phyloP scores from a whole-genome alignment of 257 asterid species.

The Verbena officinalis region DNA sequence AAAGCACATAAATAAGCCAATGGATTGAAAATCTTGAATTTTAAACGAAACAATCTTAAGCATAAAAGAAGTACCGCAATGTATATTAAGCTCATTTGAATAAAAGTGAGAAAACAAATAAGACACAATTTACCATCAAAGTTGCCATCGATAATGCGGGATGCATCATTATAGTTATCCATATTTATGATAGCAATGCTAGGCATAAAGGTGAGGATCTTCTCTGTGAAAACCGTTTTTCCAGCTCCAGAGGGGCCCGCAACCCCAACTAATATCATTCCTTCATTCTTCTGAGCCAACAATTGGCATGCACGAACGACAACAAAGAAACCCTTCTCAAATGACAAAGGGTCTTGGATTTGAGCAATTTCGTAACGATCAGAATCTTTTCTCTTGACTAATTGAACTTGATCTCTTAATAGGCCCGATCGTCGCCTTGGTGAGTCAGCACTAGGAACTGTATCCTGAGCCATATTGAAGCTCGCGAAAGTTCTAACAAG shows the following conservation, averaged over 20 bases:
- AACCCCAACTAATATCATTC: slow-evolving; percentile 79
- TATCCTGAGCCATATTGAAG: slow-evolving; percentile 62
- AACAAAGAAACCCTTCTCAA: slow-evolving; percentile 92
- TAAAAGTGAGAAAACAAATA: not conserved
- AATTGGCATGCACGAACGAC: slow-evolving; percentile 91
- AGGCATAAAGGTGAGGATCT: slow-evolving; percentile 84
- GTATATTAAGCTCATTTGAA: not conserved
- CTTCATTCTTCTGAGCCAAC: slow-evolving; percentile 89
- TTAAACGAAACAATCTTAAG: not conserved
- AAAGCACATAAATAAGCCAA: not conserved
- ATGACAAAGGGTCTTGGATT: slow-evolving; percentile 76
- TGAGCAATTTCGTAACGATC: slow-evolving; percentile 84
- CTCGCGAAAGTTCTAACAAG: slow-evolving; percentile 12
- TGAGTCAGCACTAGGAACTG: slow-evolving; percentile 58
- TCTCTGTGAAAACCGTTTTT: slow-evolving; percentile 87
- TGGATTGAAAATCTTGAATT: not conserved
- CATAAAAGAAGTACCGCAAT: not conserved
- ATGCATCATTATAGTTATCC: slow-evolving; percentile 91
- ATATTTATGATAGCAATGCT: slow-evolving; percentile 82
- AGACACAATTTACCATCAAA: slow-evolving; percentile 65
- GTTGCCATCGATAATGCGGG: slow-evolving; percentile 91
- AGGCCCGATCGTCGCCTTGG: slow-evolving; percentile 84
- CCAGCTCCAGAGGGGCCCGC: slow-evolving; percentile 99
- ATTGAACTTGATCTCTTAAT: slow-evolving; percentile 86
- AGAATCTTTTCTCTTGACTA: slow-evolving; percentile 72